Conservation (phyloP, 2,329 filamentous ascomycete genomes). For the Teratosphaeriaceae sp. region DNA sequence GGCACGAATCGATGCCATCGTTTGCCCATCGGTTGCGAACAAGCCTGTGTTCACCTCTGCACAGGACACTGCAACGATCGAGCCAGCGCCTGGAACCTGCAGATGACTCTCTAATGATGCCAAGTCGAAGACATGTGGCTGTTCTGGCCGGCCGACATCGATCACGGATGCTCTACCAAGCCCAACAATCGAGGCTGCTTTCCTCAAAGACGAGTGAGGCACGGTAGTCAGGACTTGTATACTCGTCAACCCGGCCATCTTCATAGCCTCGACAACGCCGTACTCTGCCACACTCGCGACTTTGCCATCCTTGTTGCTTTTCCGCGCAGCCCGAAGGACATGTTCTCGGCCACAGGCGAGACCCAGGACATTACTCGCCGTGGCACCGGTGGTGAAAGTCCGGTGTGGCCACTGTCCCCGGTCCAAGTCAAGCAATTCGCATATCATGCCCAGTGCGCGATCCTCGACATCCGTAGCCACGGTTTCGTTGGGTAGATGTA, state of each 20-base stretch:
- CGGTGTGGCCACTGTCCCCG: constrained; percentile 58
- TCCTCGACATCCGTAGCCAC: constrained; percentile 72
- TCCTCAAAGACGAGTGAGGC: constrained; percentile 76
- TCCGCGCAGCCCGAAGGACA: constrained; percentile 45
- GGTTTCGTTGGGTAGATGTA: constrained; percentile 72
- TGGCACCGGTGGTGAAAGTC: constrained; percentile 72
- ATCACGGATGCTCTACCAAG: constrained; percentile 65
- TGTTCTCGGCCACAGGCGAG: constrained; percentile 66
- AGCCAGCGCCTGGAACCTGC: constrained; percentile 44
- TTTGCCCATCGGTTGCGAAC: constrained; percentile 59
- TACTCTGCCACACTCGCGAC: constrained; percentile 55
- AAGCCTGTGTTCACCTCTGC: constrained; percentile 87
- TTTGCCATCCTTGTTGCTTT: constrained; percentile 15
- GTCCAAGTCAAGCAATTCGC: constrained; percentile 58
- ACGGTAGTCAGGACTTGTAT: constrained; percentile 75
- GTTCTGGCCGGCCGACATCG: constrained; percentile 47
- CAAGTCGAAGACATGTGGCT: constrained; percentile 66
- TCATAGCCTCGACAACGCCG: constrained; percentile 63
- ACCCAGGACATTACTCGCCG: constrained; percentile 58
- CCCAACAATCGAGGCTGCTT: constrained; percentile 77
- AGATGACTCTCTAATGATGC: constrained; percentile 57
- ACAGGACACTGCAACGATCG: constrained; percentile 72
- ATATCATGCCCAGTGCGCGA: constrained; percentile 61
- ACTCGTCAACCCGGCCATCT: constrained; percentile 54
- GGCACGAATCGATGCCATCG: constrained; percentile 57